Percentiles rank a stretch among this genome's conserved stretches.
phyloP scores from a whole-genome alignment of 2,329 filamentous ascomycete species.

The Cytospora piceae region DNA sequence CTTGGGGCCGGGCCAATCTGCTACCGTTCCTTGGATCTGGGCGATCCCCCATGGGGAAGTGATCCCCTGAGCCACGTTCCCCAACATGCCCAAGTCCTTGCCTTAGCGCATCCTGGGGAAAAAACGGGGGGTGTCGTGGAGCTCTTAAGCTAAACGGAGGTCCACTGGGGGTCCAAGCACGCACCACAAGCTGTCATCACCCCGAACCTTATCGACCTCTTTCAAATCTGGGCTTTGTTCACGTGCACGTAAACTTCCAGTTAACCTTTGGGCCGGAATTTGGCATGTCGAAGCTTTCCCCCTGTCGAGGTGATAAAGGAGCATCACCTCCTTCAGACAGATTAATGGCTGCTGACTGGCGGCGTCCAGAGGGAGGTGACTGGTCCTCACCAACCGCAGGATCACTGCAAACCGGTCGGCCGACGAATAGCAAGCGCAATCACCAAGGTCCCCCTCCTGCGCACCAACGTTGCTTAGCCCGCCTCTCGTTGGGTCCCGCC shows the following conservation, averaged over 20 bases:
- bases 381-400: conserved; percentile 17
- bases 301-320: background rate
- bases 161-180: background rate
- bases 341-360: background rate
- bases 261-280: background rate
- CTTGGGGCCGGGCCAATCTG: background rate
- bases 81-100: conserved; percentile 9
- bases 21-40: conserved; percentile 14
- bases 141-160: background rate
- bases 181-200: too few species aligned
- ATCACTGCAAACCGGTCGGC: background rate
- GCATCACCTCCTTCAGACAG: background rate
- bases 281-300: background rate
- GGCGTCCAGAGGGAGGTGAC: conserved; percentile 8
- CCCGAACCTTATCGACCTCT: background rate
- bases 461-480: background rate
- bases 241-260: background rate
- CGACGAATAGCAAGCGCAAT: conserved; percentile 13
- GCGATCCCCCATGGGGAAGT: conserved; percentile 11
- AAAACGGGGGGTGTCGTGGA: conserved; percentile 10
- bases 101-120: conserved; percentile 25
- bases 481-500: conserved; percentile 1
- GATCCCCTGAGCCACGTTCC: conserved; percentile 11
- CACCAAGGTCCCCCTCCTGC: conserved; percentile 12
- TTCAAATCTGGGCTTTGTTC: background rate